phyloP scores from a whole-genome alignment of 2,329 filamentous ascomycete genomes.

The Metarhizium brunneum region DNA sequence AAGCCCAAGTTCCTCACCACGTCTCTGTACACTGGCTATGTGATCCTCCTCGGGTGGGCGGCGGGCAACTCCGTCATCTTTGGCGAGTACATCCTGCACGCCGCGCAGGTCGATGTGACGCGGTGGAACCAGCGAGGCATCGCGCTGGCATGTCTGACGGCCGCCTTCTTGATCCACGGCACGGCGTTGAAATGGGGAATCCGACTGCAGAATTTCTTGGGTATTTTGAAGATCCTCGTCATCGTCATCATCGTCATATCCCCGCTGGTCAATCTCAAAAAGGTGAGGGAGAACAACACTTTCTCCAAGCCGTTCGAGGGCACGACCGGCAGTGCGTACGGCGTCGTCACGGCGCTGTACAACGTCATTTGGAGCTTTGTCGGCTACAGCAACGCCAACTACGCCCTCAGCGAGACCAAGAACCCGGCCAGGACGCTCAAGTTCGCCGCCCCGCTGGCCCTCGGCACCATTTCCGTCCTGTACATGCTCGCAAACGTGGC shows the following conservation, averaged over 20 bases:
- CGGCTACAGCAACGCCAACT: constrained; percentile 61
- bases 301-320: constrained; percentile 56
- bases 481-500: constrained; percentile 61
- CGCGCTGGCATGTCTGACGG: constrained; percentile 56
- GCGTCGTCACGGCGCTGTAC: constrained; percentile 60
- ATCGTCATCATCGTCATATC: constrained; percentile 56
- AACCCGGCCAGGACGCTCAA: constrained; percentile 57
- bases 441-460: constrained; percentile 52
- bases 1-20: constrained; percentile 53
- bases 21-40: constrained; percentile 50
- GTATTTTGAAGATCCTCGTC: constrained; percentile 56
- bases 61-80: constrained; percentile 61
- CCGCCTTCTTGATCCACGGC: constrained; percentile 57
- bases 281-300: constrained; percentile 49
- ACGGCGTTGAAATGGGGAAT: constrained; percentile 56
- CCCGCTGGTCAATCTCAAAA: constrained; percentile 51
- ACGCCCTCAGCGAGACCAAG: constrained; percentile 55
- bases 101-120: constrained; percentile 50
- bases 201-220: constrained; percentile 56
- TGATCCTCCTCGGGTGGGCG: constrained; percentile 56
- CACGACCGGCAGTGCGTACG: constrained; percentile 56
- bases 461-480: constrained; percentile 47
- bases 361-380: constrained; percentile 65
- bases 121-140: constrained; percentile 60
- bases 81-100: constrained; percentile 60